A percentile compares a stretch with the other conserved stretches of the same genome.
Conservation (phyloP, 208 protist genomes). For the Acanthamoeba culbertsoni region DNA sequence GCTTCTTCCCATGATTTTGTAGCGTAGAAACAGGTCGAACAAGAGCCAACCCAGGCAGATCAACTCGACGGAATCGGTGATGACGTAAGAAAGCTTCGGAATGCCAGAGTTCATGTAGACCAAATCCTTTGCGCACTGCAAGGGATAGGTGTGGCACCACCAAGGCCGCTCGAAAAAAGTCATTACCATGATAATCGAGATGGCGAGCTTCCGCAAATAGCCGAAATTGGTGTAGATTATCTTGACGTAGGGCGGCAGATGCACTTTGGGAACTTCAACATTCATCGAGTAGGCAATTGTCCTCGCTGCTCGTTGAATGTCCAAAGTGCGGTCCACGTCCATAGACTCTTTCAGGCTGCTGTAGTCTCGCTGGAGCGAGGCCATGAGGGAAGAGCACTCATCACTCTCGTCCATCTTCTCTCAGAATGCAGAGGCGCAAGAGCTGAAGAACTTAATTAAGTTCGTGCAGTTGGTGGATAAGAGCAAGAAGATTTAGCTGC, state of each 20-base stretch:
- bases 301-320: not conserved
- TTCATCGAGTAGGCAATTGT: conserved; percentile 38
- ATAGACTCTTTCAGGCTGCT: not conserved
- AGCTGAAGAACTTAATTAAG: too few species aligned
- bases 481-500: not conserved
- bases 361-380: not conserved
- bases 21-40: not conserved
- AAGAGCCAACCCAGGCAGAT: not conserved
- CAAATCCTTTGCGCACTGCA: not conserved
- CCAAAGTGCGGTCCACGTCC: not conserved
- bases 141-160: not conserved
- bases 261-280: not conserved
- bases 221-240: conserved; percentile 31
- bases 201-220: not conserved
- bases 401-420: not conserved
- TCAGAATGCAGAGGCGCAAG: not conserved
- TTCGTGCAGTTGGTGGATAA: not conserved
- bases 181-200: not conserved
- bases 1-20: not conserved
- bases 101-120: conserved; percentile 21
- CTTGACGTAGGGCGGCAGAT: not conserved
- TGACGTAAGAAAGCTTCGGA: not conserved
- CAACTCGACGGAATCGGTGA: not conserved
- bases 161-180: conserved; percentile 3
- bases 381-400: not conserved